These are phyloP conservation scores for Leishmania tarentolae DNA, from an alignment of 208 protist genomes.

Conservation along the genomic window DNA sequence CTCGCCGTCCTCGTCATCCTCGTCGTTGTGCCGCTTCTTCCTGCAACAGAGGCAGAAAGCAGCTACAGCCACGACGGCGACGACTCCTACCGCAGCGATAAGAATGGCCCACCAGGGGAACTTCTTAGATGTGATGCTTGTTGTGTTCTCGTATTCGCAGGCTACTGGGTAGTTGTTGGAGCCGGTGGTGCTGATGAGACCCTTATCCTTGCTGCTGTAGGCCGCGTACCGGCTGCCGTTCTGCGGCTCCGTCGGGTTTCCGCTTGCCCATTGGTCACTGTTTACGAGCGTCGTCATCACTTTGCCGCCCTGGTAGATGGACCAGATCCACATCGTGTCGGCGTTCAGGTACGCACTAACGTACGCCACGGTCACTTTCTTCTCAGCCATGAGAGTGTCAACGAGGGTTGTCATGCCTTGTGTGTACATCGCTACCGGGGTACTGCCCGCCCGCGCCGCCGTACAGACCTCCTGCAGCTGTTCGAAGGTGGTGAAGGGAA, in stretches of 20 bases:
- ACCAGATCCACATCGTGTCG: slow-evolving; percentile 11
- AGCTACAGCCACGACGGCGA: neutral
- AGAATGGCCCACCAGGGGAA: slow-evolving; percentile 24
- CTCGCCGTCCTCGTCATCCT: slow-evolving; percentile 8
- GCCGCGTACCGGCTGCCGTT: slow-evolving; percentile 10
- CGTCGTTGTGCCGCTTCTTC: slow-evolving; percentile 3
- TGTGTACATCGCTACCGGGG: neutral
- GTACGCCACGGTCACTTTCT: slow-evolving; percentile 10
- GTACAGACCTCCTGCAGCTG: slow-evolving; percentile 10
- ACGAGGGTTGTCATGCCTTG: slow-evolving; percentile 4
- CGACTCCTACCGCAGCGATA: slow-evolving; percentile 17
- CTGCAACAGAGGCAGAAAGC: slow-evolving; percentile 17
- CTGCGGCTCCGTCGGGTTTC: slow-evolving; percentile 9
- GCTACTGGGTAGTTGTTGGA: neutral
- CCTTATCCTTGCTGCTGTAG: slow-evolving; percentile 10
- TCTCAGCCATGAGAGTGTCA: neutral
- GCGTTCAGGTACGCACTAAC: slow-evolving; percentile 12
- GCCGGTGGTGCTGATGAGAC: slow-evolving; percentile 12
- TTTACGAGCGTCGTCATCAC: neutral
- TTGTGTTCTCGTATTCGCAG: neutral
- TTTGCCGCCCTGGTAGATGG: neutral
- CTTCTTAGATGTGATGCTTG: neutral
- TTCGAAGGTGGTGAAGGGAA: slow-evolving; percentile 3
- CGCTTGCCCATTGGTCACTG: slow-evolving; percentile 3
- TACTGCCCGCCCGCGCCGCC: slow-evolving; percentile 1